Percentiles rank a stretch among this genome's conserved stretches.
phyloP scores from a whole-genome alignment of 106 monocot species.

The Platanthera zijinensis region DNA sequence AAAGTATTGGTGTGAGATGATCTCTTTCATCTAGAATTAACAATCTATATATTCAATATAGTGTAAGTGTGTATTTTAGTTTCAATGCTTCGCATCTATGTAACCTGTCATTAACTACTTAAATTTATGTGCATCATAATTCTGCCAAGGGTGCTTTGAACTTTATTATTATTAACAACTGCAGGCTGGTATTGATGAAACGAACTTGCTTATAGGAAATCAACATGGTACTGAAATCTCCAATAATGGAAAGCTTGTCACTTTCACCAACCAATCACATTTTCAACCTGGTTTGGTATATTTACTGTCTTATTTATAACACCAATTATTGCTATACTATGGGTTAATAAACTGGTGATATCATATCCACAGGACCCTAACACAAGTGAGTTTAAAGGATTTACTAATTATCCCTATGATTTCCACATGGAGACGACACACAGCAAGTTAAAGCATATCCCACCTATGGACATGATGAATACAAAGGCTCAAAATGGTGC shows the following conservation, averaged over 20 bases:
- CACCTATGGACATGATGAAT: constrained; percentile 26
- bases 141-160: not conserved
- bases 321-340: not conserved
- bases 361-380: constrained; percentile 30
- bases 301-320: not conserved
- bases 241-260: constrained; percentile 14
- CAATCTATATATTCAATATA: too few species aligned
- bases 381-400: constrained; percentile 22
- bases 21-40: too few species aligned
- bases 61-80: too few species aligned
- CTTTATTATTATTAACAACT: not conserved
- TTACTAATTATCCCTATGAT: constrained; percentile 35
- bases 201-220: constrained; percentile 14
- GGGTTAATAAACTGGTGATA: not conserved
- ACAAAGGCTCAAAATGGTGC: constrained; percentile 21
- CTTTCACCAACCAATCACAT: constrained; percentile 8
- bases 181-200: constrained; percentile 36
- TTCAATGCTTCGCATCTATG: not conserved
- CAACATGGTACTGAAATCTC: constrained; percentile 19
- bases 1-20: too few species aligned
- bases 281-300: constrained; percentile 19
- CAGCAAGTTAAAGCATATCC: constrained; percentile 18
- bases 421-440: constrained; percentile 21
- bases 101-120: not conserved
- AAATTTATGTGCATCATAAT: not conserved